Base-by-base conservation (phyloP, 2,329 filamentous ascomycete species). In the Stachybotrys echinatus region DNA sequence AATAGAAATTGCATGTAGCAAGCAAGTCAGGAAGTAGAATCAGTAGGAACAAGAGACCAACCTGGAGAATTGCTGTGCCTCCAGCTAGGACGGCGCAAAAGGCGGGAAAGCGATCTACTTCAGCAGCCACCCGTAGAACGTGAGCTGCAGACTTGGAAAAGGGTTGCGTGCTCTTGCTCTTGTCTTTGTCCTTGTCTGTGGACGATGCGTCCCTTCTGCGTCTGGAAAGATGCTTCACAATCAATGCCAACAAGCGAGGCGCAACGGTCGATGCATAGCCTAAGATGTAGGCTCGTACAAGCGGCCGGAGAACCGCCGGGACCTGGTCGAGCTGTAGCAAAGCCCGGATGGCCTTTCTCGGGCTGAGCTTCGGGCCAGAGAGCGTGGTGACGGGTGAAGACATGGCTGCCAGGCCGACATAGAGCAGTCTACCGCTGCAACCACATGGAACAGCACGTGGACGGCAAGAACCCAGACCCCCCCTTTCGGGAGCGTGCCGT, bases 31-130 rank as follows among this genome's bases (percentile, higher is more conserved):
- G 12, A 20, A 19, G 56, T 43, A 55, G 65, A 65, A 65, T 63
- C 40, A 60, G 51, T 61, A 60, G 27, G 55, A 52, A 42, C 58
- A 67, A 56, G 14, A 43, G 44, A 59, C 72, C 58, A 67, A 79
- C 81, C 72, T 83, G 74, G n/a, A 85, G 61, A n/a, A 85, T 61
- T 21, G 80, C 82, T 54, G 76, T 78, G 38, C 81, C 81, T 31
- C 82, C 83, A 38, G 81, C 76, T 10, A 85, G 65, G 6, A 74
- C 70, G 7, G 81, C 82, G 61, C 82, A 85, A 60, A 85, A 85
- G 4, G 80, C 72, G 42, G 83, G 80, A 58, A 85, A 85, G 8
- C 81, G 73, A 52, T 76, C 75, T 49, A 70, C 67, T 42, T 80
- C 77, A 17, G 84, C 65, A 3, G 79, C 80, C 7, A 72, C 72